Evolutionary conservation across 768 basidiomycete genomes (phyloP).

Genomic region (Suillus variegatus): DNA sequence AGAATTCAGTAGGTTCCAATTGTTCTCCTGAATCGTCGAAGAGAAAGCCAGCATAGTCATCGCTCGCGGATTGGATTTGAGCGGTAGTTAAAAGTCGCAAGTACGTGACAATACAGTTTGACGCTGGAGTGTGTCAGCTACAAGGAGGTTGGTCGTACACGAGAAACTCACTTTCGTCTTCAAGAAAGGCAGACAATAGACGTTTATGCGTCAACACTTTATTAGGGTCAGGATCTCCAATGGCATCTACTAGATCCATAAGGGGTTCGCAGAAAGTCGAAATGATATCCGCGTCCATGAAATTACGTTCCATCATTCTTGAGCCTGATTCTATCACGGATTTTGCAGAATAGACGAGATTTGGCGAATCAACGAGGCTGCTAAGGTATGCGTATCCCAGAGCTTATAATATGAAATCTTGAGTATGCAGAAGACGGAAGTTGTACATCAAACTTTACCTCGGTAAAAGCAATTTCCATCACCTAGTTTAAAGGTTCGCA

Average conservation of each 20-base stretch:
- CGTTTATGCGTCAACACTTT: conserved; percentile 34
- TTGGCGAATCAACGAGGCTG: conserved; percentile 53
- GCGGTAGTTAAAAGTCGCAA: conserved; percentile 84
- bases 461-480: conserved; percentile 94
- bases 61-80: conserved; percentile 67
- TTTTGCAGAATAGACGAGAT: conserved; percentile 48
- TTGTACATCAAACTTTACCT: conserved; percentile 46
- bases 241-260: conserved; percentile 46
- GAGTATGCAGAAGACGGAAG: conserved; percentile 7
- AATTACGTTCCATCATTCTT: conserved; percentile 53
- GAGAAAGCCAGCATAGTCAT: conserved; percentile 70
- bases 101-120: conserved; percentile 76
- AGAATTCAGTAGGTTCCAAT: conserved; percentile 74
- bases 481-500: conserved; percentile 41
- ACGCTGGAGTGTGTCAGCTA: conserved; percentile 39
- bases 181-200: conserved; percentile 56
- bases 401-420: conserved; percentile 40
- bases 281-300: conserved; percentile 68
- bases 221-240: conserved; percentile 41
- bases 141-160: neutral
- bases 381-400: conserved; percentile 82
- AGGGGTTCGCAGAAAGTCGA: conserved; percentile 78
- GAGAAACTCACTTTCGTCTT: conserved; percentile 44
- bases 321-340: conserved; percentile 46
- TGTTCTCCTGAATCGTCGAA: neutral